These are phyloP conservation scores for Vitis rotundifolia DNA, from an alignment of 164 flowering plant genomes.

Conservation along the genomic window DNA sequence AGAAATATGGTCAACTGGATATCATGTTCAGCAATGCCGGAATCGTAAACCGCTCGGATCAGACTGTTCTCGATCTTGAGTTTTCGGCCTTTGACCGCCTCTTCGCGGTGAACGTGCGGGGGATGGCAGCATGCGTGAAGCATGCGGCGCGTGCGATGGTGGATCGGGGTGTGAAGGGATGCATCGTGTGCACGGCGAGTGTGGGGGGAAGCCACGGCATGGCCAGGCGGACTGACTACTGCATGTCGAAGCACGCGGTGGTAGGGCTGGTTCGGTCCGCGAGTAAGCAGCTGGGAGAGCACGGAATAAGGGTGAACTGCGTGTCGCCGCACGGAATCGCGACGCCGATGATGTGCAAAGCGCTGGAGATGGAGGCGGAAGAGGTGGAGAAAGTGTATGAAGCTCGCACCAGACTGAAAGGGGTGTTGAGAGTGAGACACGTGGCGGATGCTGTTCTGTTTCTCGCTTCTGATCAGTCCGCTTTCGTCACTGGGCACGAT, in stretches of 20 bases:
- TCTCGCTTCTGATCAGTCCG: slow-evolving; percentile 41
- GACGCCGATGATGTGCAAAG: slow-evolving; percentile 33
- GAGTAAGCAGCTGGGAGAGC: slow-evolving; percentile 37
- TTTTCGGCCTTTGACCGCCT: background rate
- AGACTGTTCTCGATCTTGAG: slow-evolving; percentile 5
- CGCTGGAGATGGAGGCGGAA: slow-evolving; percentile 8
- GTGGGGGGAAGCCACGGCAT: slow-evolving; percentile 26
- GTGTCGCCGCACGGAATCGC: slow-evolving; percentile 46
- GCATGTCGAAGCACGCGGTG: slow-evolving; percentile 55
- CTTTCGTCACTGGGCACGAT: slow-evolving; percentile 42
- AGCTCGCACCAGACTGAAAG: slow-evolving; percentile 14
- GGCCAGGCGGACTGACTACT: slow-evolving; percentile 20
- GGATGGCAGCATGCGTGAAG: slow-evolving; percentile 48
- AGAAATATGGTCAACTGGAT: slow-evolving; percentile 21
- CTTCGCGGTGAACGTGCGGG: slow-evolving; percentile 22
- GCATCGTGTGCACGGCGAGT: slow-evolving; percentile 55
- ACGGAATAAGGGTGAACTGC: slow-evolving; percentile 53
- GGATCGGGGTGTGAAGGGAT: slow-evolving; percentile 29
- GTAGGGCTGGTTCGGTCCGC: slow-evolving; percentile 47
- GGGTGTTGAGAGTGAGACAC: slow-evolving; percentile 28
- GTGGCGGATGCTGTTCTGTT: slow-evolving; percentile 63
- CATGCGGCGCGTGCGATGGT: slow-evolving; percentile 63
- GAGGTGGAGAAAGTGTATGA: slow-evolving; percentile 22
- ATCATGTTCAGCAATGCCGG: slow-evolving; percentile 32
- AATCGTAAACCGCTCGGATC: background rate